phyloP scores from a whole-genome alignment of 805 yeast species.

The Wickerhamomyces strasburgensis region DNA sequence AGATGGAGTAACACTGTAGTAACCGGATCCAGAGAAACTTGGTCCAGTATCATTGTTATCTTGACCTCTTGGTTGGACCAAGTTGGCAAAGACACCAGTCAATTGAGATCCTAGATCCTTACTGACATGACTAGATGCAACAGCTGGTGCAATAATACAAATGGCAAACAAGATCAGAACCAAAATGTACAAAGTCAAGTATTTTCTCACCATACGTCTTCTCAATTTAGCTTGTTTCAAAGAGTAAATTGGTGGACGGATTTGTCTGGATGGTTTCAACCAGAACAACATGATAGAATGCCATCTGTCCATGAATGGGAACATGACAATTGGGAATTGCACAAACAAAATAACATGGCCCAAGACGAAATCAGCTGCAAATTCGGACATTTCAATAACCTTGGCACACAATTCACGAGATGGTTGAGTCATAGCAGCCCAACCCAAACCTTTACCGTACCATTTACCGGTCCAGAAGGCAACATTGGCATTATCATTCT shows the following conservation, averaged over 20 bases:
- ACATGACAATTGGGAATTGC: slow-evolving; percentile 79
- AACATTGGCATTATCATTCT: slow-evolving; percentile 90
- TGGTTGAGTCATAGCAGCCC: slow-evolving; percentile 94
- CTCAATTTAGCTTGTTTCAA: slow-evolving; percentile 94
- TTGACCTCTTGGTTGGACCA: slow-evolving; percentile 86
- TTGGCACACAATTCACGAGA: slow-evolving; percentile 92
- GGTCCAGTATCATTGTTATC: slow-evolving; percentile 80
- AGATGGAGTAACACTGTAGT: slow-evolving; percentile 47
- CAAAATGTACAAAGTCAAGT: slow-evolving; percentile 73
- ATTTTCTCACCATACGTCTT: slow-evolving; percentile 95
- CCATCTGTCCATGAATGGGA: slow-evolving; percentile 94
- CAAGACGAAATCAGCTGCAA: slow-evolving; percentile 92
- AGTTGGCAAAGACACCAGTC: slow-evolving; percentile 50
- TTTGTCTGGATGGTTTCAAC: slow-evolving; percentile 95
- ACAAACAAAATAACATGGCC: slow-evolving; percentile 86
- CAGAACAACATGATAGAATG: slow-evolving; percentile 98
- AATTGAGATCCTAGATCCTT: slow-evolving; percentile 26
- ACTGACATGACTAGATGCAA: slow-evolving; percentile 57
- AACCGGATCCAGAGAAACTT: slow-evolving; percentile 30
- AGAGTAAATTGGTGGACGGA: slow-evolving; percentile 96
- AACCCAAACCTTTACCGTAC: slow-evolving; percentile 92
- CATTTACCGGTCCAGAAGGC: slow-evolving; percentile 99
- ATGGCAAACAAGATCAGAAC: slow-evolving; percentile 67
- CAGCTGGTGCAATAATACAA: slow-evolving; percentile 88
- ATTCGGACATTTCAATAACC: slow-evolving; percentile 88